Evolutionary conservation across 371 early-diverging fungal species (phyloP).

Genomic region (Rhizomucor miehei): DNA sequence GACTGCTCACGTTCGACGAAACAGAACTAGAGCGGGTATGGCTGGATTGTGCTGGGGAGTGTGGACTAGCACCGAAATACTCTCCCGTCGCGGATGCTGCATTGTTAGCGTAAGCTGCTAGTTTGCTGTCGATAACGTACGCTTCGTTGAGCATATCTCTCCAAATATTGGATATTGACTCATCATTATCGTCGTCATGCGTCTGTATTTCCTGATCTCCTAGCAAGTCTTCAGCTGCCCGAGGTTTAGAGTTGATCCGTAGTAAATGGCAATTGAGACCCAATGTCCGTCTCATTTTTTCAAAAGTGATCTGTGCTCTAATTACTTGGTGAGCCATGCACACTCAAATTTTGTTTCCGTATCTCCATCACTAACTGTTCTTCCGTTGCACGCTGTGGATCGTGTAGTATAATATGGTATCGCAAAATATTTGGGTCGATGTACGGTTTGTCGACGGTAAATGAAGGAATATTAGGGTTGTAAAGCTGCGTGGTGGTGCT

Average conservation of each 20-base stretch:
- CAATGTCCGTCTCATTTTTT: conserved; percentile 65
- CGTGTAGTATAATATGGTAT: conserved; percentile 77
- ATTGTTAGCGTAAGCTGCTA: conserved; percentile 19
- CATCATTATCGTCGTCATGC: conserved; percentile 10
- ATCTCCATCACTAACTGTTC: conserved; percentile 45
- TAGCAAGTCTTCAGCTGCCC: conserved; percentile 20
- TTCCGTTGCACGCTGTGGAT: conserved; percentile 51
- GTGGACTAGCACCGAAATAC: background rate
- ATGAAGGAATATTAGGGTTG: conserved; percentile 51
- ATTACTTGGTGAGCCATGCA: background rate
- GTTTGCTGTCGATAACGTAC: conserved; percentile 24
- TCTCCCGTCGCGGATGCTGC: conserved; percentile 1
- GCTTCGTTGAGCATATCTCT: conserved; percentile 13
- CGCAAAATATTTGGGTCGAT: conserved; percentile 65
- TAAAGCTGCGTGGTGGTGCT: conserved; percentile 61
- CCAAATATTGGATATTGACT: conserved; percentile 17
- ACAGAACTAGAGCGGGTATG: conserved; percentile 19
- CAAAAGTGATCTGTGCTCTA: conserved; percentile 57
- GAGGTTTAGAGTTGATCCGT: conserved; percentile 50
- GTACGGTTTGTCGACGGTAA: conserved; percentile 63
- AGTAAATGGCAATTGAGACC: conserved; percentile 66
- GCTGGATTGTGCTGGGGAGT: background rate
- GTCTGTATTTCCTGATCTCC: conserved; percentile 20
- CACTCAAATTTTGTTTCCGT: background rate
- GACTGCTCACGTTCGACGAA: conserved; percentile 13